Evolutionary conservation across 2,329 filamentous ascomycete species (phyloP).

Genomic region (Hypomyces perniciosus): DNA sequence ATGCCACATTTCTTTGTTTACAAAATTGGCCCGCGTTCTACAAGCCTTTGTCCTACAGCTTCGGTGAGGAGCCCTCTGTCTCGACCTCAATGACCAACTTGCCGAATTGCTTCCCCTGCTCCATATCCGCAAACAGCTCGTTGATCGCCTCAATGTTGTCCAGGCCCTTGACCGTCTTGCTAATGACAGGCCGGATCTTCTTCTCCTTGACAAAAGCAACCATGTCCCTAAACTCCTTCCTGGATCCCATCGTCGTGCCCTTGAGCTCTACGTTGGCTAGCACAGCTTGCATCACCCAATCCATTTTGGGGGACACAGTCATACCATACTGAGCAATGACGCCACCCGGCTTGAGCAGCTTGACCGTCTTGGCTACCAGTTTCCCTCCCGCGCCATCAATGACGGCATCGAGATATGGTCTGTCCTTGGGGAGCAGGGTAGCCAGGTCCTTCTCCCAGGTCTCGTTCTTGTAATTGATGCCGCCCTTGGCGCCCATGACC

Average conservation of each 20-base stretch:
- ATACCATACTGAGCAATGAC: conserved; percentile 87
- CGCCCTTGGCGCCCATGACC: conserved; percentile 68
- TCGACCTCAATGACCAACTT: conserved; percentile 78
- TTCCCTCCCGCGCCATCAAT: conserved; percentile 89
- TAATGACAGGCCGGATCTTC: conserved; percentile 71
- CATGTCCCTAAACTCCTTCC: conserved; percentile 88
- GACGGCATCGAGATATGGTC: conserved; percentile 71
- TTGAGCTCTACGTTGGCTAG: conserved; percentile 82
- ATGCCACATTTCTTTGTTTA: background rate
- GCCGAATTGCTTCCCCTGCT: conserved; percentile 78
- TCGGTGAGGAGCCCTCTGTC: conserved; percentile 28
- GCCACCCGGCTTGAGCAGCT: conserved; percentile 72
- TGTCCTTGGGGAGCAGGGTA: conserved; percentile 54
- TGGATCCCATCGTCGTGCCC: conserved; percentile 86
- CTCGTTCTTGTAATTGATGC: conserved; percentile 73
- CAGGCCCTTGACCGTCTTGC: conserved; percentile 64
- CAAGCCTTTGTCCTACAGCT: conserved; percentile 28
- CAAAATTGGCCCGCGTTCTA: background rate
- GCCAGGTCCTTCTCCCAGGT: conserved; percentile 76
- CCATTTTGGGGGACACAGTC: conserved; percentile 80
- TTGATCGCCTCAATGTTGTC: conserved; percentile 76
- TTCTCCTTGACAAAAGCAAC: conserved; percentile 70
- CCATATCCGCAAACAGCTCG: conserved; percentile 80
- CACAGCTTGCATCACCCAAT: conserved; percentile 77
- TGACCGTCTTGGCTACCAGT: conserved; percentile 62